Evolutionary conservation across 2,329 filamentous ascomycete genomes (phyloP), one percentile per base, ranked within the genome.

Genomic region (Aspergillus vadensis): DNA sequence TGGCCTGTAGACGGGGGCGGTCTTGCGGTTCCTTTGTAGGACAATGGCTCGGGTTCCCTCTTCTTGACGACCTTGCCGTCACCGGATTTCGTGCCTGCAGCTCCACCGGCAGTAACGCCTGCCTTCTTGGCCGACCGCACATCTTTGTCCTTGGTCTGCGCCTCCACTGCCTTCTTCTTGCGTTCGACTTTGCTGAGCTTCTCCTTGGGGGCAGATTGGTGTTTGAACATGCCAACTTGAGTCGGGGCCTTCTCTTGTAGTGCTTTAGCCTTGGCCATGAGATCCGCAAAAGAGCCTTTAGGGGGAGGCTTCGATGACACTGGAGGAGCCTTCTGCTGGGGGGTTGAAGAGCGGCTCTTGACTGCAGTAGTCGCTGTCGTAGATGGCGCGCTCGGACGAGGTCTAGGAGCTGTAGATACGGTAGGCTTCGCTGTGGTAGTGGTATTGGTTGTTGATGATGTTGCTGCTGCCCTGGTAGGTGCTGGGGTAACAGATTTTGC

Each of bases 201-300:
- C 66, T 87, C 85, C 48, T 84, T 83, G 2, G 83, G 78, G 3
- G 70, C 72, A 4, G 77, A 58, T 65, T 87, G 85, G 67, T 87
- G 83, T 69, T 84, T 86, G 70, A 87, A 82, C 48, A 81, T 77
- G 41, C 83, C 84, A 39, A 83, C 72, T 57, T 74, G 67, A 39
- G 78, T 72, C 23, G 79, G 74, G 14, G 78, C 78, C 64, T 79
- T 77, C 54, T 81, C 75, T 68, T 78, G 80, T 58, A 80, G 79
- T 52, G 82, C 82, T 69, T 87, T 84, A 48, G 86, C 86, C 66
- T 82, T 80, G 59, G 80, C 80, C 74, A 88, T 80, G 47, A 88
- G 79, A 53, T 85, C 85, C 47, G 85, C 82, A 71, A 83, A 89
- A 1, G 83, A 85, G 27, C 84, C 83, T 67, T 83, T 84, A 61